Evolutionary conservation across 345 rosid species (phyloP).

Genomic region (Luvunga scandens): DNA sequence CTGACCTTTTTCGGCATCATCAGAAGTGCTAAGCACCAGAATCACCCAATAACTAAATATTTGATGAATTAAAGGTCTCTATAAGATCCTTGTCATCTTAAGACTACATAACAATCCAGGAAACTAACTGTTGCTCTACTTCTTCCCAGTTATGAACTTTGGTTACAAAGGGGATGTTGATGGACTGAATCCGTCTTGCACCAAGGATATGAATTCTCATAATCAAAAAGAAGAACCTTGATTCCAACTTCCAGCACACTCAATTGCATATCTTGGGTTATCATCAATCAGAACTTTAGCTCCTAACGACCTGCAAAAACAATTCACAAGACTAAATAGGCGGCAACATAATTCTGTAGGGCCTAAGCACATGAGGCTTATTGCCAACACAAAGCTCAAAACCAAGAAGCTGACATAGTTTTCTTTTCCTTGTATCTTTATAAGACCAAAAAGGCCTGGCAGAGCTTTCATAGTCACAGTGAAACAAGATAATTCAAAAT

Average conservation of each 20-base stretch:
- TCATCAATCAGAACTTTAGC: slow-evolving; percentile 89
- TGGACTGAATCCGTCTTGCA: slow-evolving; percentile 60
- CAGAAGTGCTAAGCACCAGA: neutral
- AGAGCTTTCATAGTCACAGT: neutral
- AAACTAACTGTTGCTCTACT: slow-evolving; percentile 61
- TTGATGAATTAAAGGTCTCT: neutral
- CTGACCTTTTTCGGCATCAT: neutral
- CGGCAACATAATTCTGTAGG: neutral
- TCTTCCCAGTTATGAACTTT: slow-evolving; percentile 91
- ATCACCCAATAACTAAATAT: neutral
- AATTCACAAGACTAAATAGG: neutral
- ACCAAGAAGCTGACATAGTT: slow-evolving; percentile 5
- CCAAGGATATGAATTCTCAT: slow-evolving; percentile 94
- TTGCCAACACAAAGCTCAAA: neutral
- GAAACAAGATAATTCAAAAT: neutral
- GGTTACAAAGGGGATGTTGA: slow-evolving; percentile 73
- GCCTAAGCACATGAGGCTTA: neutral
- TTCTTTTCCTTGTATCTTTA: neutral
- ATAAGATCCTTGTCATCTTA: neutral
- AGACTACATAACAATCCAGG: slow-evolving; percentile 48
- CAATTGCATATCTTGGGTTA: slow-evolving; percentile 85
- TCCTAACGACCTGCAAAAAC: slow-evolving; percentile 64
- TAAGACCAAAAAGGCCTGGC: neutral
- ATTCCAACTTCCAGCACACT: slow-evolving; percentile 88
- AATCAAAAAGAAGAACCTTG: slow-evolving; percentile 84